phyloP scores from a whole-genome alignment of 176 grass and related monocot genomes.

The barley (Hordeum vulgare) region MorexV3_pseudomolecules_assembly NC_058521.1:167509276-167509775 shows the following conservation, averaged over 20 bases:
- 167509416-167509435: background rate
- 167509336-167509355: background rate
- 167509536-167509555: slow-evolving; percentile 28
- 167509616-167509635: background rate
- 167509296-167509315: background rate
- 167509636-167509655: background rate
- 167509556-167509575: background rate
- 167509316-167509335: background rate
- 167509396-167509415: background rate
- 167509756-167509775: background rate
- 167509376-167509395: background rate
- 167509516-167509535: background rate
- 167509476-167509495: background rate
- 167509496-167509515: background rate
- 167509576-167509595: slow-evolving; percentile 2
- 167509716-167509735: background rate
- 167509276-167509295: too few relatives aligned
- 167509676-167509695: background rate
- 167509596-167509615: background rate
- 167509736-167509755: background rate
- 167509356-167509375: background rate
- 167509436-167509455: background rate
- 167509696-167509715: background rate
- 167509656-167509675: background rate
- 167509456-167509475: background rate